Evolutionary conservation across 2,329 filamentous ascomycete species (phyloP).

Genomic region (Daldinia eschscholtzii): DNA sequence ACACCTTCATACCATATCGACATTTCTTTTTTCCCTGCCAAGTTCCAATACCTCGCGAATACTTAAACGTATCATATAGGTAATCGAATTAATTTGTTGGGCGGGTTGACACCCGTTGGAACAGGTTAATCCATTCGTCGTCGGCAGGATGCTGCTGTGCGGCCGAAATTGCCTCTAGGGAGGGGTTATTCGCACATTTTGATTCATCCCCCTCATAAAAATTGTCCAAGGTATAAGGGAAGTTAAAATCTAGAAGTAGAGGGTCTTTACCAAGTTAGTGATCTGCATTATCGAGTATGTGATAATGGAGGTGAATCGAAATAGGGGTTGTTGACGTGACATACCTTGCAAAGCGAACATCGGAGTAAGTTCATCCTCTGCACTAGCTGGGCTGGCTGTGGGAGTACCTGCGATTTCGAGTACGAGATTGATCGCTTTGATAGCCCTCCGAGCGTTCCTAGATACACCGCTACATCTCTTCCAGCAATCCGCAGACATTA

Average conservation of each 20-base stretch:
- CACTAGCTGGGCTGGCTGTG: conserved; percentile 12
- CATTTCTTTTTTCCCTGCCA: not conserved
- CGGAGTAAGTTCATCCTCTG: conserved; percentile 21
- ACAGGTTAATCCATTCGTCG: conserved; percentile 36
- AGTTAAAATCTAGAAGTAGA: conserved; percentile 36
- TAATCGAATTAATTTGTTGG: conserved; percentile 3
- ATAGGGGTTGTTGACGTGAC: not conserved
- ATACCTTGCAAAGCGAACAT: conserved; percentile 39
- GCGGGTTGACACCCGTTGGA: conserved; percentile 30
- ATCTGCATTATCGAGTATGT: not conserved
- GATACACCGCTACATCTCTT: conserved; percentile 33
- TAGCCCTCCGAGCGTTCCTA: conserved; percentile 42
- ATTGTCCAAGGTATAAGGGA: conserved; percentile 32
- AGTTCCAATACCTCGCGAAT: not conserved
- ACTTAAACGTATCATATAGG: not conserved
- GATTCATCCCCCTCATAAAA: conserved; percentile 27
- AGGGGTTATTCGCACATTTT: conserved; percentile 19
- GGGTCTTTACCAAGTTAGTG: conserved; percentile 33
- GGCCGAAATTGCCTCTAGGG: conserved; percentile 19
- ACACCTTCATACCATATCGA: not conserved
- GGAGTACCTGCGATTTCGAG: conserved; percentile 30
- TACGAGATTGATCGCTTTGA: conserved; percentile 36
- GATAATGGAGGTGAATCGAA: not conserved
- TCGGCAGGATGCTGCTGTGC: conserved; percentile 14
- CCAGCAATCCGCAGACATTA: conserved; percentile 42